Percentiles rank a stretch among this genome's conserved stretches.
Conservation (phyloP, 2,329 filamentous ascomycete genomes). For the Cadophora gregata region DNA sequence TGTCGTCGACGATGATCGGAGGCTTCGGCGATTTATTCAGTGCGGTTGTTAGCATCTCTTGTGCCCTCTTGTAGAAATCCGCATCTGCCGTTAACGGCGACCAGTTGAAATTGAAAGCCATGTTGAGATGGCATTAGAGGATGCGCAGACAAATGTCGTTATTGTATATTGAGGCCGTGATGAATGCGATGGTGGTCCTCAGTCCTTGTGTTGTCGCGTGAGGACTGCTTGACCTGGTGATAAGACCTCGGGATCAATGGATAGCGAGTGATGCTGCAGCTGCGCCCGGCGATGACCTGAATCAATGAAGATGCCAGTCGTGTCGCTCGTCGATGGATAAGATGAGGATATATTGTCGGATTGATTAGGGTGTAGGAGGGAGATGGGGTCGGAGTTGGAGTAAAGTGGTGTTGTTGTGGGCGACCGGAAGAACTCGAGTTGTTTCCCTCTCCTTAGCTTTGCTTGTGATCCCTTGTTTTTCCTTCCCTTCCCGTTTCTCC, state of each 20-base stretch:
- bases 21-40: conserved; percentile 98
- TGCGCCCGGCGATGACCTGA: conserved; percentile 19
- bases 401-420: conserved; percentile 17
- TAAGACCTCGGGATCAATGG: conserved; percentile 26
- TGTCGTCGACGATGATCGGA: conserved; percentile 99
- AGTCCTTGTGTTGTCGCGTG: conserved; percentile 32
- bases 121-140: conserved; percentile 51
- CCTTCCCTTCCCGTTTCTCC: background rate
- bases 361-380: conserved; percentile 2
- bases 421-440: background rate
- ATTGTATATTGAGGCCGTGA: background rate
- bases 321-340: conserved; percentile 1
- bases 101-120: conserved; percentile 99
- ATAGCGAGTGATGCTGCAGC: conserved; percentile 6
- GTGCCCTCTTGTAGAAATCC: conserved; percentile 85
- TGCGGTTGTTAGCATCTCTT: conserved; percentile 91
- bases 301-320: conserved; percentile 38
- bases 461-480: conserved; percentile 13
- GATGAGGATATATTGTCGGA: conserved; percentile 13
- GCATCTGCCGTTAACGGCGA: conserved; percentile 97
- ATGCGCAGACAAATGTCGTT: background rate
- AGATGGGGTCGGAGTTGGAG: background rate
- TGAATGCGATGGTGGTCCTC: conserved; percentile 19
- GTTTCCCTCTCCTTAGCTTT: background rate
- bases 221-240: conserved; percentile 32